Conservation (phyloP, 495 filamentous ascomycete genomes). For the Neurospora sp. region DNA sequence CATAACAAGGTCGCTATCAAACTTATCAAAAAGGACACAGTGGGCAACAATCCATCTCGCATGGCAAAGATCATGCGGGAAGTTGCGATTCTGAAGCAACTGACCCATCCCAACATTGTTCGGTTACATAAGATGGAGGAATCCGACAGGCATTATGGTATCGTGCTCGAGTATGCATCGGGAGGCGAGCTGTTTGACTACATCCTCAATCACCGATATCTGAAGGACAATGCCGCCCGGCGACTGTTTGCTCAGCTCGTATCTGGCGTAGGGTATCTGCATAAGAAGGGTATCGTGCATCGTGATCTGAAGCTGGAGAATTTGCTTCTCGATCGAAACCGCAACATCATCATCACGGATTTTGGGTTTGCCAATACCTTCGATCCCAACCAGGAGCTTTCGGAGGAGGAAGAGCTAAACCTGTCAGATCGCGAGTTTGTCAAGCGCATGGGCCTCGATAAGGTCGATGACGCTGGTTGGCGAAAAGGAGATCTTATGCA, state of each 20-base stretch:
- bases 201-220: conserved; percentile 89
- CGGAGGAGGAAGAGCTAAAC: conserved; percentile 82
- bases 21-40: conserved; percentile 81
- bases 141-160: conserved; percentile 91
- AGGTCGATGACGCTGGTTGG: conserved; percentile 42
- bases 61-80: conserved; percentile 96
- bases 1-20: conserved; percentile 79
- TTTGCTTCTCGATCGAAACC: conserved; percentile 85
- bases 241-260: conserved; percentile 92
- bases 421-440: conserved; percentile 77
- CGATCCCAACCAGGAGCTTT: conserved; percentile 75
- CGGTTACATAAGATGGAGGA: conserved; percentile 97
- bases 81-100: conserved; percentile 79
- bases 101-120: conserved; percentile 91
- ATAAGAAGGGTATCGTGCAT: conserved; percentile 98
- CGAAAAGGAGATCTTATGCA: conserved; percentile 68
- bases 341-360: conserved; percentile 99
- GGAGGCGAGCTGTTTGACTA: conserved; percentile 98
- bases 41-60: conserved; percentile 76
- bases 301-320: conserved; percentile 97
- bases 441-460: conserved; percentile 65
- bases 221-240: conserved; percentile 86
- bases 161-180: conserved; percentile 96
- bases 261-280: conserved; percentile 93
- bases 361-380: conserved; percentile 99